phyloP scores from a whole-genome alignment of 441 rosid genomes.

The Corymbia calophylla region DNA sequence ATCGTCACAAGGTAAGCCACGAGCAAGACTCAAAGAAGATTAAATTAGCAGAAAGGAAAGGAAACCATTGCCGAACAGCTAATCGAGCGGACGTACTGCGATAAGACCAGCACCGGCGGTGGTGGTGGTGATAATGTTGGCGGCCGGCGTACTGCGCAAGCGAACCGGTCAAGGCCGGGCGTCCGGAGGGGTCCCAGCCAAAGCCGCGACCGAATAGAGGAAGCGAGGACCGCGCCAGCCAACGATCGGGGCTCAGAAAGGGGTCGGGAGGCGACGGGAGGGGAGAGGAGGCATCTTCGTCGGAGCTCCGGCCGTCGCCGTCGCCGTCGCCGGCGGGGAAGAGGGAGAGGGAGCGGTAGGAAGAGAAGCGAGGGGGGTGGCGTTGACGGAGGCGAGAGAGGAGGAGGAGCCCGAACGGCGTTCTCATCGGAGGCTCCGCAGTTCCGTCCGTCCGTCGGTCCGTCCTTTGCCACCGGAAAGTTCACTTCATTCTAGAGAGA shows the following conservation, averaged over 20 bases:
- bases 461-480: neutral
- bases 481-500: neutral
- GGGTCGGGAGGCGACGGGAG: neutral
- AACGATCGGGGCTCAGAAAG: neutral
- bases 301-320: neutral
- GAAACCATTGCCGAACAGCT: neutral
- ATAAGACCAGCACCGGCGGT: conserved; percentile 10
- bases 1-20: neutral
- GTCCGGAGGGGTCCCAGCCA: conserved; percentile 7
- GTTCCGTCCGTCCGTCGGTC: neutral
- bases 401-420: conserved; percentile 4
- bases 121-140: conserved; percentile 8
- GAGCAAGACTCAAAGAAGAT: neutral
- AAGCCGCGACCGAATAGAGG: neutral
- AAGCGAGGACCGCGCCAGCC: conserved; percentile 17
- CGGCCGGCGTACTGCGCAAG: conserved; percentile 19
- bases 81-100: conserved; percentile 37
- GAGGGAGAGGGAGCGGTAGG: neutral
- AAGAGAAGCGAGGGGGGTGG: conserved; percentile 5
- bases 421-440: conserved; percentile 1
- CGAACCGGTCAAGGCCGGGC: conserved; percentile 27
- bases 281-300: neutral
- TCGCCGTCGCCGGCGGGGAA: neutral
- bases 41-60: neutral
- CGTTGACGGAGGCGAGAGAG: conserved; percentile 37